These are phyloP conservation scores for Kondoa malvinella DNA, from an alignment of 768 basidiomycete genomes.

Conservation along the genomic window DNA sequence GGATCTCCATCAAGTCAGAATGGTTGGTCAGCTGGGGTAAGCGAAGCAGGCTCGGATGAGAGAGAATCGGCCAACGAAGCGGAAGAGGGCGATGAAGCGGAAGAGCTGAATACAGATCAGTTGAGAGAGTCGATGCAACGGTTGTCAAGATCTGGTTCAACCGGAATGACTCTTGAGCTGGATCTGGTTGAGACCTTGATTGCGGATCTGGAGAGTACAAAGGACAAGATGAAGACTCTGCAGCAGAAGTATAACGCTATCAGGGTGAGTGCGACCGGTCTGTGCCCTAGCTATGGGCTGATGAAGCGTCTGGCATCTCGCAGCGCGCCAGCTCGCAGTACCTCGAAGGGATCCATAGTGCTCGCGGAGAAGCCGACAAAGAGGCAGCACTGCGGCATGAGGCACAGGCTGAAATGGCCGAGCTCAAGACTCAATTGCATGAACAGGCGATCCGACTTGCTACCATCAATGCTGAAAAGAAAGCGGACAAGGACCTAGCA, in stretches of 20 bases:
- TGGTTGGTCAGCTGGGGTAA: neutral
- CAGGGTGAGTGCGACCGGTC: constrained; percentile 44
- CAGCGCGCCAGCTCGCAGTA: constrained; percentile 83
- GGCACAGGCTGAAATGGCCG: constrained; percentile 77
- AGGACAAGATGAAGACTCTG: constrained; percentile 45
- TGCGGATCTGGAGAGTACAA: constrained; percentile 47
- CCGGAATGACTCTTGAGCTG: constrained; percentile 48
- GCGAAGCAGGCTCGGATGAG: neutral
- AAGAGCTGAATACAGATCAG: constrained; percentile 16
- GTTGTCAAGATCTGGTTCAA: constrained; percentile 33
- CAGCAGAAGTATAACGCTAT: constrained; percentile 66
- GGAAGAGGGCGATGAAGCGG: constrained; percentile 13
- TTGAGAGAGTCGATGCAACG: constrained; percentile 42
- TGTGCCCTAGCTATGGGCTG: neutral
- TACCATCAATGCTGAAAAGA: constrained; percentile 59
- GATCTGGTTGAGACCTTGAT: constrained; percentile 55
- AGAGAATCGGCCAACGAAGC: neutral
- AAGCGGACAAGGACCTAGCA: constrained; percentile 55
- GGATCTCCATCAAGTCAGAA: neutral
- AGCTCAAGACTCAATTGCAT: constrained; percentile 64
- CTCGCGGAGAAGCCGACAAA: constrained; percentile 82
- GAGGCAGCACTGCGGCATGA: constrained; percentile 76
- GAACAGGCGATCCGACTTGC: constrained; percentile 76
- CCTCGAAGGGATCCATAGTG: constrained; percentile 77
- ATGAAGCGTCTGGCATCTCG: neutral